Base-by-base conservation (phyloP, 345 rosid species). In the Cardamine chenopodiifolia region DNA sequence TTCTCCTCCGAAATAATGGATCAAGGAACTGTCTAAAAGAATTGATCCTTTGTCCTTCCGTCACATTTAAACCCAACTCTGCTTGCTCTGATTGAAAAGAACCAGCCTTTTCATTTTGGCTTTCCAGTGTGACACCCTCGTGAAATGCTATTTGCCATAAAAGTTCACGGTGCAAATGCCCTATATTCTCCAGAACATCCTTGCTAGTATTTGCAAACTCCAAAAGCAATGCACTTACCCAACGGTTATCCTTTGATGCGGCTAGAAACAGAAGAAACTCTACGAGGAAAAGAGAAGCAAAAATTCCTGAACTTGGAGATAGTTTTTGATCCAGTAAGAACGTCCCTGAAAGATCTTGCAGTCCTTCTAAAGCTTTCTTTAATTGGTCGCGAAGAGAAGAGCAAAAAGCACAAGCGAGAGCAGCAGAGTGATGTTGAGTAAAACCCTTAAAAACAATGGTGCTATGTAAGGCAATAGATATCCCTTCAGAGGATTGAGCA, bases 381-480 rank as follows among this genome's bases (percentile, higher is more conserved):
- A 94, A 68, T 66, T 90, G 98, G 20, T 86, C 93, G 68, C 93
- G 78, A 17, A 94, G 95, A 54, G 92, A 85, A 55, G 82, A 78
- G 77, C 97, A 94, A 84, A 94, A 94, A 49, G 97, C 93, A 31
- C 86, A 89, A 15, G 97, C 95, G 53, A 94, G 86, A 79, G 97
- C 82, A 82, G 89, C 80, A 70, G 98, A 86, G 77, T 94, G 96
- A 84, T 94, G 94, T 73, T 88, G 97, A 15, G 95, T 90, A 78
- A 94, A 91, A 74, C 96, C 96, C 83, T 94, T 94, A 79, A 94
- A 94, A 69, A 94, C 98, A 90, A 90, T 90, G 67, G 97, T 87
- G 87, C 97, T 91, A 62, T 91, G 98, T 76, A 94, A 84, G 62
- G 97, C 96, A 82, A 91, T 91, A 71, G 95, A 87, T 86, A 87